These are phyloP conservation scores for Agrocybe pediades DNA, from an alignment of 768 basidiomycete genomes.

Conservation along the genomic window DNA sequence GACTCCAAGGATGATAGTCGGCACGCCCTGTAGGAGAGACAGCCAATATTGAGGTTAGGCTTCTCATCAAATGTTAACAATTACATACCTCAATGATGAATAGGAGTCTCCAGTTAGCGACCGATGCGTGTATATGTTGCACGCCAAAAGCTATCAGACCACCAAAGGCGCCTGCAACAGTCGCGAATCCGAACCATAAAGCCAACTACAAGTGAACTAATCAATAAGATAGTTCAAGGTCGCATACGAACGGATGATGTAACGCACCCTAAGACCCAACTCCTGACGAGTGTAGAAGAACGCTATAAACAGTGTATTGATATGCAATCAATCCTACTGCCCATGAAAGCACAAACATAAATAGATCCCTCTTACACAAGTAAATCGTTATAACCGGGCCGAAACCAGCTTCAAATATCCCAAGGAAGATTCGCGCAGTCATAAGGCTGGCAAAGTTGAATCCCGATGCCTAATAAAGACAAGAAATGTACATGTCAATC, in stretches of 20 bases:
- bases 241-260: background rate
- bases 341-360: background rate
- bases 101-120: slow-evolving; percentile 61
- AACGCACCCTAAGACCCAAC: slow-evolving; percentile 65
- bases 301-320: slow-evolving; percentile 40
- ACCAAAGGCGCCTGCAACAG: slow-evolving; percentile 83
- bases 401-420: slow-evolving; percentile 78
- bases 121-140: slow-evolving; percentile 53
- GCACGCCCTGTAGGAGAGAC: slow-evolving; percentile 51
- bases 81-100: slow-evolving; percentile 70
- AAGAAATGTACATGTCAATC: background rate
- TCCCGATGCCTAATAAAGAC: slow-evolving; percentile 48
- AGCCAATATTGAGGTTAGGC: background rate
- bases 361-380: slow-evolving; percentile 53
- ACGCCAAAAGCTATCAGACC: slow-evolving; percentile 84
- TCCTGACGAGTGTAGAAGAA: slow-evolving; percentile 78
- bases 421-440: slow-evolving; percentile 61
- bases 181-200: slow-evolving; percentile 84
- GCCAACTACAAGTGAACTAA: slow-evolving; percentile 49
- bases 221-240: background rate
- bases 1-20: slow-evolving; percentile 65
- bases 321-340: background rate
- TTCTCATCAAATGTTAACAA: background rate
- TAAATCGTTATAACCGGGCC: slow-evolving; percentile 79
- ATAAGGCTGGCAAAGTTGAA: slow-evolving; percentile 64